A percentile compares a stretch with the other conserved stretches of the same genome.
Conservation (phyloP, 768 basidiomycete genomes). For the Clavaria fumosa region DNA sequence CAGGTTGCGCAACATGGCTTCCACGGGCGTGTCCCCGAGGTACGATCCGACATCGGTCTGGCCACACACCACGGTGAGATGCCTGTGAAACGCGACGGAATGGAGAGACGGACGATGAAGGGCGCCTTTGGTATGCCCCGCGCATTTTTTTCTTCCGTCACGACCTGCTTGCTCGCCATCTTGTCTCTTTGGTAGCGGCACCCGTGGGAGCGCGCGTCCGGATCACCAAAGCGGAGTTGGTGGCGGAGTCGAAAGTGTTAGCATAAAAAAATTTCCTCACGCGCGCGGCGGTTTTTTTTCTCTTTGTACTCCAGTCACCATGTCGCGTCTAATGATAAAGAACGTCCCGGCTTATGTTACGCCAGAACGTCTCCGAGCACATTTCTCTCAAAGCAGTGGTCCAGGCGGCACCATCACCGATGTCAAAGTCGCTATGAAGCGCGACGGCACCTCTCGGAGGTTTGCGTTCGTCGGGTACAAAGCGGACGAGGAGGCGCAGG, state of each 20-base stretch:
- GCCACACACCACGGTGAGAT: background rate
- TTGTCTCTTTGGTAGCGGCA: too few relatives aligned
- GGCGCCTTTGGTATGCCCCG: conserved; percentile 92
- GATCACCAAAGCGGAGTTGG: too few relatives aligned
- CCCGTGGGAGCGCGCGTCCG: too few relatives aligned
- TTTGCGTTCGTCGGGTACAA: conserved; percentile 94
- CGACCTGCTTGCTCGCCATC: background rate
- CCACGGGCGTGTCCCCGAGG: conserved; percentile 64
- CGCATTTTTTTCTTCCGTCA: conserved; percentile 35
- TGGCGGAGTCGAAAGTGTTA: background rate
- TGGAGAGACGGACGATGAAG: conserved; percentile 56
- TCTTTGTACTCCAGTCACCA: conserved; percentile 14
- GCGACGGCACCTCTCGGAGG: conserved; percentile 64
- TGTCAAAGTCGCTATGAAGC: conserved; percentile 61
- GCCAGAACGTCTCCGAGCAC: conserved; percentile 42
- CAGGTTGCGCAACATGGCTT: conserved; percentile 61
- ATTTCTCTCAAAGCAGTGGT: conserved; percentile 47
- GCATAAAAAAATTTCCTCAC: background rate
- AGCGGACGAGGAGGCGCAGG: conserved; percentile 53
- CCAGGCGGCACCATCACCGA: conserved; percentile 72
- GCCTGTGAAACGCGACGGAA: background rate
- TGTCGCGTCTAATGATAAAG: conserved; percentile 78
- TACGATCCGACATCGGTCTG: conserved; percentile 83
- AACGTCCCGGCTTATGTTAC: conserved; percentile 63
- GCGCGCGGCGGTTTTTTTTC: conserved; percentile 4